Percentiles rank a stretch among this genome's conserved stretches.
Evolutionary conservation across 257 asterid species (phyloP).

Genomic region (Parsonsia alboflavescens): DNA sequence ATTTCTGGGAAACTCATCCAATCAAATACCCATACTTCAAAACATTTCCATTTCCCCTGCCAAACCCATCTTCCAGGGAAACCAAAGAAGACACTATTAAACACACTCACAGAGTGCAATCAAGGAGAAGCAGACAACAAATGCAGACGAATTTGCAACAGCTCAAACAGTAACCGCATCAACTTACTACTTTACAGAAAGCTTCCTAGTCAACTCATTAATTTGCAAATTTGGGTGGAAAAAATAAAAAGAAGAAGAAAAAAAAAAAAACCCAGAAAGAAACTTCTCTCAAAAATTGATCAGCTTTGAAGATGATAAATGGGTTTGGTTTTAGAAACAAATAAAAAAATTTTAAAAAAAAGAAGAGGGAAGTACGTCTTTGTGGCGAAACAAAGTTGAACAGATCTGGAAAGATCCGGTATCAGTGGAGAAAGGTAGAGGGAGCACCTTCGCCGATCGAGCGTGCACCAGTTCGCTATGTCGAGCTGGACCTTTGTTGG

Average conservation of each 20-base stretch:
- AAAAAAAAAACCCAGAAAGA: not conserved
- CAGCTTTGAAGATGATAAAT: too few species aligned
- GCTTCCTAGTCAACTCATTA: not conserved
- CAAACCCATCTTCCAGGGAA: not conserved
- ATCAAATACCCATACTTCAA: not conserved
- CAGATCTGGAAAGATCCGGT: too few species aligned
- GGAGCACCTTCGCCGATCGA: too few species aligned
- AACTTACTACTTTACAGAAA: not conserved
- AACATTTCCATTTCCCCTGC: not conserved
- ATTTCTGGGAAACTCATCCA: not conserved
- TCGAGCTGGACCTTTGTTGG: too few species aligned
- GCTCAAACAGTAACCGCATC: not conserved
- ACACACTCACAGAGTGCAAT: not conserved
- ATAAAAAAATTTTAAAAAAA: too few species aligned
- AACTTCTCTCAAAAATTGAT: not conserved
- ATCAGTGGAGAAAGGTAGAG: too few species aligned
- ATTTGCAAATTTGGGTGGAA: not conserved
- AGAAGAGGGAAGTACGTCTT: too few species aligned
- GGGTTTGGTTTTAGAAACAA: too few species aligned
- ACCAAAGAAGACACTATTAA: not conserved
- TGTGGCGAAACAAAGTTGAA: too few species aligned
- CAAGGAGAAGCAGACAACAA: not conserved
- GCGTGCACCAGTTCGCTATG: too few species aligned
- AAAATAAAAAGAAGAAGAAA: too few species aligned
- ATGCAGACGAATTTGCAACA: not conserved